phyloP scores from a whole-genome alignment of 1,284 basidiomycete species.

The Apiotrichum montevideense region DNA sequence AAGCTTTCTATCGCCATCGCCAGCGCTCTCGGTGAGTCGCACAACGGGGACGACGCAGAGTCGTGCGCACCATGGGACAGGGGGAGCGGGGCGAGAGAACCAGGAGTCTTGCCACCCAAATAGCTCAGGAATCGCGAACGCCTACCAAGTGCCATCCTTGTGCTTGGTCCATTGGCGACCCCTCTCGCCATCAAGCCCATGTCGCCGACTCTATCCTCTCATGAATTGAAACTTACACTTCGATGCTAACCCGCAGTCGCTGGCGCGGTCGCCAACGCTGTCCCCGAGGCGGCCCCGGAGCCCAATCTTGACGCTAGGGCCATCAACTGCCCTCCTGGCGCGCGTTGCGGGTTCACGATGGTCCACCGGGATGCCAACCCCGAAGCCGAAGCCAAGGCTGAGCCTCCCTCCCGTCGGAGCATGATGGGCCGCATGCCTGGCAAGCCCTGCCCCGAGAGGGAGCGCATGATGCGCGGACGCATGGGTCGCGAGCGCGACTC shows the following conservation, averaged over 20 bases:
- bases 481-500: neutral
- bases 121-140: too few species aligned
- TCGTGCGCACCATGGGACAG: too few species aligned
- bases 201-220: neutral
- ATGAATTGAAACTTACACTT: neutral
- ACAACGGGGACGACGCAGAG: too few species aligned
- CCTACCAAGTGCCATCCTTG: too few species aligned
- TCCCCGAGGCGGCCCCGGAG: neutral
- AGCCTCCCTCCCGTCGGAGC: neutral
- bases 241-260: neutral
- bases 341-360: too few species aligned
- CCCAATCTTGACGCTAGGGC: neutral
- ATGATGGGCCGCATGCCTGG: neutral
- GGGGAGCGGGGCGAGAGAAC: too few species aligned
- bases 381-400: neutral
- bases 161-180: too few species aligned
- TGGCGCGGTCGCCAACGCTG: neutral
- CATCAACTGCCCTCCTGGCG: neutral
- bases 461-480: neutral
- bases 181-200: too few species aligned
- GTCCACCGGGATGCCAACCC: neutral
- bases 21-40: slow-evolving; percentile 5
- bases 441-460: slow-evolving; percentile 2
- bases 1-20: slow-evolving; percentile 10
- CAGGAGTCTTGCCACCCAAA: neutral